Percentiles rank a stretch among this genome's conserved stretches.
These are phyloP conservation scores for Isoetes taiwanensis DNA, from an alignment of 75 land plant genomes.

Conservation along the genomic window DNA sequence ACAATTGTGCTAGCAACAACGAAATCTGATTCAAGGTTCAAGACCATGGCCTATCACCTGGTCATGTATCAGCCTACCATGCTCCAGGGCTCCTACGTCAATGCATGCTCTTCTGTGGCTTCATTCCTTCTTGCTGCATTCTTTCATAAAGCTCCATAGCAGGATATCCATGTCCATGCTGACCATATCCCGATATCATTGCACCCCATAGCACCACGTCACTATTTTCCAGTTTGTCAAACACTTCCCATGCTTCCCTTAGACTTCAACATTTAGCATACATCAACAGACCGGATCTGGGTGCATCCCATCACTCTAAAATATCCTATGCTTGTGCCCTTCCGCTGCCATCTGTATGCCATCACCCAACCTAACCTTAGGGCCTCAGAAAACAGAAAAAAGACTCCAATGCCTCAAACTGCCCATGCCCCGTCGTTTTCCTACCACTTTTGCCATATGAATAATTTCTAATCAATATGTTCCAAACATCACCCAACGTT, in stretches of 20 bases:
- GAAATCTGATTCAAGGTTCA: background rate
- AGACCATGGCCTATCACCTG: background rate
- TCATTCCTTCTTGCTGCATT: slow-evolving; percentile 25
- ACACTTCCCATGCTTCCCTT: slow-evolving; percentile 9
- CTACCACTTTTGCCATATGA: too few relatives aligned
- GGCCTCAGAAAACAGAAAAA: too few relatives aligned
- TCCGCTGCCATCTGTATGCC: too few relatives aligned
- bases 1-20: background rate
- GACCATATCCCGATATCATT: background rate
- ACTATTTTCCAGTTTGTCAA: background rate
- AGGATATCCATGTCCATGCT: slow-evolving; percentile 11
- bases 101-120: slow-evolving; percentile 12
- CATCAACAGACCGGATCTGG: too few relatives aligned
- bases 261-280: background rate
- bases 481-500: too few relatives aligned
- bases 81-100: background rate
- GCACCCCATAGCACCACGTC: background rate
- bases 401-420: too few relatives aligned
- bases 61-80: background rate
- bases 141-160: slow-evolving; percentile 27
- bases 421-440: too few relatives aligned
- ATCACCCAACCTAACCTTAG: too few relatives aligned
- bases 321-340: too few relatives aligned
- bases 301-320: too few relatives aligned
- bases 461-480: too few relatives aligned